Base-by-base conservation (phyloP, 805 yeast genomes). In the Candida yuanshanica region DNA sequence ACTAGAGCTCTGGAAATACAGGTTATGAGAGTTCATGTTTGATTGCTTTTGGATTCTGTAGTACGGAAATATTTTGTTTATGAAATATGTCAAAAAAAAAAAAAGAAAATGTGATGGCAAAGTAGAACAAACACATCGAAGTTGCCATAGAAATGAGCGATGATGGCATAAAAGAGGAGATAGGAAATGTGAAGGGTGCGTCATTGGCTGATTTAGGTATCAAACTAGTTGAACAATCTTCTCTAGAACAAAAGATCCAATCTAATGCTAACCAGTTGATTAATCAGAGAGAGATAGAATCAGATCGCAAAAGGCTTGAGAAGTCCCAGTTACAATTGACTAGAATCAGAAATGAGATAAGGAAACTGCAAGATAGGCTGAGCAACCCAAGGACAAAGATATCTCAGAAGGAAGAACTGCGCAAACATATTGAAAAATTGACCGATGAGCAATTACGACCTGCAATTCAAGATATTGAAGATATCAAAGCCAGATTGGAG, bases 181-280 rank as follows among this genome's bases (percentile, higher is more conserved):
- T 7, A 8, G 16, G 18, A 10, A 13, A 14, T 14, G 11, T 2
- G 2, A 10, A 27, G 31, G 31, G 31, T 7, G 16, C 31, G 10
- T 27, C 31, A 13, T 17, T 31, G 18, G 20, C 38, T 7, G 37
- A 41, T 4, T 40, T 56, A 37, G 80, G 77, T 1, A 79, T 85
- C 22, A 69, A 69, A 52, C 66, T 87, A 4, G 79, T 88, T 44
- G 89, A 85, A 51, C 98, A 93, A 59, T 79, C 75, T 39, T 79
- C 81, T 8, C 62, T 91, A n/a, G 99, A 90, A 54, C 65, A 76
- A 36, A 68, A 75, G 42, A 81, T 91, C 25, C 87, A 88, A 14
- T 67, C 69, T 25, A 67, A 76, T 61, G 95, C 96, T 1, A 79
- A 80, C 46, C 65, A 67, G 41, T 77, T 75, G 4, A 70, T 90